phyloP scores from a whole-genome alignment of 208 protist species.

The Vickermania ingenoplastis region DNA sequence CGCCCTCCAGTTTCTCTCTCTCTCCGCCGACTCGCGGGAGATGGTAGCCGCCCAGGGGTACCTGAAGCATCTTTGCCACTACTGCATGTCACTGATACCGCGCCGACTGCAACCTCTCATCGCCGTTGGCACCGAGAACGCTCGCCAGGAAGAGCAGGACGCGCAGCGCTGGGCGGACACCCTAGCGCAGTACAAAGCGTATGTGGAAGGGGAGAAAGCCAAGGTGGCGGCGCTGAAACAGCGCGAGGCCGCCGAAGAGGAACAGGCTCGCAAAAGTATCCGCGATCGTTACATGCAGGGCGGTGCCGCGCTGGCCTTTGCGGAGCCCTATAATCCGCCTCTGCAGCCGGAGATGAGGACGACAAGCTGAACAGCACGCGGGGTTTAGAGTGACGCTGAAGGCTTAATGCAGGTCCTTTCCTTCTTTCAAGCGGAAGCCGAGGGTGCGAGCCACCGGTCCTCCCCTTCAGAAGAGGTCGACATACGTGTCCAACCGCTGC shows the following conservation, averaged over 20 bases:
- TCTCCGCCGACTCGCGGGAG: slow-evolving; percentile 8
- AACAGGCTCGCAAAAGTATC: not conserved
- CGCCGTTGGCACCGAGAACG: slow-evolving; percentile 27
- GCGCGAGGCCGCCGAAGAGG: slow-evolving; percentile 17
- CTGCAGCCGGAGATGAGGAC: too few species aligned
- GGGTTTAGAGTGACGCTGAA: too few species aligned
- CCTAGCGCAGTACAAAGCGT: slow-evolving; percentile 25
- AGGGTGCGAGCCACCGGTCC: not conserved
- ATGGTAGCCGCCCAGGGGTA: slow-evolving; percentile 19
- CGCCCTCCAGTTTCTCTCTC: slow-evolving; percentile 20
- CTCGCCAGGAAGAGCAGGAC: slow-evolving; percentile 24
- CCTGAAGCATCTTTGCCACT: slow-evolving; percentile 32
- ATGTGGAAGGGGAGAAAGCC: slow-evolving; percentile 29
- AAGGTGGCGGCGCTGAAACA: slow-evolving; percentile 17
- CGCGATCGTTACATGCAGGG: too few species aligned
- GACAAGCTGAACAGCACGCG: too few species aligned
- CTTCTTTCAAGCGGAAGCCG: not conserved
- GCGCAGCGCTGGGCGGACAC: slow-evolving; percentile 33
- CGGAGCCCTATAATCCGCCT: too few species aligned
- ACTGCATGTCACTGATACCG: slow-evolving; percentile 48
- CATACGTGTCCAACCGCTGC: not conserved
- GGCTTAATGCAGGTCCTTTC: too few species aligned
- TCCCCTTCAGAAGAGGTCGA: not conserved
- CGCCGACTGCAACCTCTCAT: slow-evolving; percentile 30
- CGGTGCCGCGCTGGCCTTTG: too few species aligned